Percentiles rank a stretch among this genome's conserved stretches.
phyloP scores from a whole-genome alignment of 306 rosid genomes.

The Cucurbita ficifolia region DNA sequence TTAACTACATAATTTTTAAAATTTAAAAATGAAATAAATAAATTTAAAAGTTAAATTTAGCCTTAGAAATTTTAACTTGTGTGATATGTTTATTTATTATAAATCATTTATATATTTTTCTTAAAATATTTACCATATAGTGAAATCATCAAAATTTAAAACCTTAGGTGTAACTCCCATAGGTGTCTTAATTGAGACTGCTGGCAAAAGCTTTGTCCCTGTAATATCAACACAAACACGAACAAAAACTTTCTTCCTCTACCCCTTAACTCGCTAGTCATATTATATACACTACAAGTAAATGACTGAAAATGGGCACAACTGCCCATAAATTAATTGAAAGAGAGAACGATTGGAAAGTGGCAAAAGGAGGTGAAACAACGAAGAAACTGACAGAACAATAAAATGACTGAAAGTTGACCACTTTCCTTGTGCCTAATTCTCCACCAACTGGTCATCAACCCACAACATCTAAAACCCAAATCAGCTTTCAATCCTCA shows the following conservation, averaged over 20 bases:
- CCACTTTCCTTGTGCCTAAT: constrained; percentile 18
- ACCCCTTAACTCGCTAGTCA: constrained; percentile 24
- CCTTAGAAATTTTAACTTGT: too few species aligned
- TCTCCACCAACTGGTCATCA: constrained; percentile 8
- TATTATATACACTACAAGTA: constrained; percentile 64
- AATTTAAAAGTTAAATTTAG: too few species aligned
- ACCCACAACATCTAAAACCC: not conserved
- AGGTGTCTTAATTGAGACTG: too few species aligned
- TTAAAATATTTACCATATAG: too few species aligned
- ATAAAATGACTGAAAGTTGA: not conserved
- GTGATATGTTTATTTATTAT: too few species aligned
- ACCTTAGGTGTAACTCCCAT: too few species aligned
- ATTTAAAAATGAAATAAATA: too few species aligned
- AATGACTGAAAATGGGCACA: constrained; percentile 28
- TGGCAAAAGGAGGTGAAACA: not conserved
- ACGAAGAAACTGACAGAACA: not conserved
- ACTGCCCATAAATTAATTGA: constrained; percentile 33
- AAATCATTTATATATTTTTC: too few species aligned
- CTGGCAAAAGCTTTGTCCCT: not conserved
- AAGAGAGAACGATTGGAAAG: constrained; percentile 14
- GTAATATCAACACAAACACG: not conserved
- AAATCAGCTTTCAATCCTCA: not conserved
- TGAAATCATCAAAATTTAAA: too few species aligned
- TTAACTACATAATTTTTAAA: too few species aligned
- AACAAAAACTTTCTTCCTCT: constrained; percentile 4